Evolutionary conservation across 2,329 filamentous ascomycete species (phyloP).

Genomic region (Teratosphaeria pseudoeucalypti): DNA sequence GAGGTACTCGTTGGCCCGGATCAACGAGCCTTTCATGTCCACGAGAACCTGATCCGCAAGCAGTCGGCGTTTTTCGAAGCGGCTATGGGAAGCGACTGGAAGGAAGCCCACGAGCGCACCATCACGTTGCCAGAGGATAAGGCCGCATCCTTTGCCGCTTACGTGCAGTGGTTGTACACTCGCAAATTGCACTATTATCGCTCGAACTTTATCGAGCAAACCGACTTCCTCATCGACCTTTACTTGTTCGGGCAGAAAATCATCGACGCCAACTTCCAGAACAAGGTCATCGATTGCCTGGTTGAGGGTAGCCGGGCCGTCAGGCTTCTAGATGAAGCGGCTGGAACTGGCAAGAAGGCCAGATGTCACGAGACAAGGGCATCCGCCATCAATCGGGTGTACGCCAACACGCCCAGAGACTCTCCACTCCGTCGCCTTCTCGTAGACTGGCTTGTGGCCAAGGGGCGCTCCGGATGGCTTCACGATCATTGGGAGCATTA

Average conservation of each 20-base stretch:
- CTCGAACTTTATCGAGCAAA: background rate
- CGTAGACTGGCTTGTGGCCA: background rate
- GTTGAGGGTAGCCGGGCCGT: background rate
- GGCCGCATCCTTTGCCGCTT: conserved; percentile 4
- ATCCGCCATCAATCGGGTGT: background rate
- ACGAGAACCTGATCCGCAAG: background rate
- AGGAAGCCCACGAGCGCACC: conserved; percentile 5
- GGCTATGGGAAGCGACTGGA: conserved; percentile 6
- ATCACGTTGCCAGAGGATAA: conserved; percentile 5
- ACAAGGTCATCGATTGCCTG: background rate
- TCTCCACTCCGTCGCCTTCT: background rate
- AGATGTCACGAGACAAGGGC: background rate
- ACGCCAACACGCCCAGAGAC: background rate
- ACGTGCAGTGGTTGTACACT: conserved; percentile 10
- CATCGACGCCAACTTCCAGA: background rate
- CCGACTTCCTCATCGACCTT: background rate
- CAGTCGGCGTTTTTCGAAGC: conserved; percentile 6
- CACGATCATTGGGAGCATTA: too few species aligned
- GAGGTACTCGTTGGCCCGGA: background rate
- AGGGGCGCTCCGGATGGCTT: too few species aligned
- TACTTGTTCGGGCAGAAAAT: background rate
- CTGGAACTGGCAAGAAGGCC: too few species aligned
- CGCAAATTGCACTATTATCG: too few species aligned
- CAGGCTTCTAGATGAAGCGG: background rate
- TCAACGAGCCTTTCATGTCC: background rate